A percentile compares a stretch with the other conserved stretches of the same genome.
Evolutionary conservation across 2,329 filamentous ascomycete species (phyloP).

Genomic region (Cyphellophora attinorum): DNA sequence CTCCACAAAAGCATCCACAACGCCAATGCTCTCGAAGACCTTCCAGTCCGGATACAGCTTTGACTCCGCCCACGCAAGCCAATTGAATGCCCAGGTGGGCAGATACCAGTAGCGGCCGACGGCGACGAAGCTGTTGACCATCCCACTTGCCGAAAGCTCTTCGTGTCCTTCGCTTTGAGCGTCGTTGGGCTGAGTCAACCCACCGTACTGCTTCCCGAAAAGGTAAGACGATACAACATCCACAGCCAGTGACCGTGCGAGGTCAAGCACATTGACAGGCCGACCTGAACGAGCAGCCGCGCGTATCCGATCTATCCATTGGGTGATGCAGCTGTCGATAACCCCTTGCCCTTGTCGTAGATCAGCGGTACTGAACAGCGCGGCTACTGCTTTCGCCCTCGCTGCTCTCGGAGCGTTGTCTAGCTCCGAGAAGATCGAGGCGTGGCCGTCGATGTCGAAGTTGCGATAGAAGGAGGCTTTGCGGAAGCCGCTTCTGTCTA

Average conservation of each 20-base stretch:
- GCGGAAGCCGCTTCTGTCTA: constrained; percentile 41
- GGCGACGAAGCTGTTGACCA: constrained; percentile 47
- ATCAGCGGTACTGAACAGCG: constrained; percentile 39
- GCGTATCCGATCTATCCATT: constrained; percentile 32
- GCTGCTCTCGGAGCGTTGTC: constrained; percentile 30
- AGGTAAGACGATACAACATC: constrained; percentile 47
- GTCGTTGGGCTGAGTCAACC: no score
- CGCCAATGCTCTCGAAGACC: constrained; percentile 10
- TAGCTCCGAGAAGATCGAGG: constrained; percentile 38
- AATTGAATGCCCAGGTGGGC: constrained; percentile 26
- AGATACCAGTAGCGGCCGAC: constrained; percentile 47
- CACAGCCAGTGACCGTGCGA: constrained; percentile 40
- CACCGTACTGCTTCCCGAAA: constrained; percentile 43
- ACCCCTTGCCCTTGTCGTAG: constrained; percentile 30
- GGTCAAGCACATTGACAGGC: constrained; percentile 39
- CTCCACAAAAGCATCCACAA: constrained; percentile 16
- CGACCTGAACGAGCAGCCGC: constrained; percentile 22
- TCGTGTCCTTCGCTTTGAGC: constrained; percentile 28
- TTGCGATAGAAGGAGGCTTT: constrained; percentile 45
- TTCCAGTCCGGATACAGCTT: constrained; percentile 15
- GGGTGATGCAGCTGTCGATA: constrained; percentile 32
- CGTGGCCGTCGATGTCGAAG: constrained; percentile 47
- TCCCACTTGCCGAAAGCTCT: constrained; percentile 27
- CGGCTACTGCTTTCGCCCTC: constrained; percentile 41
- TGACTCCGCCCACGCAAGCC: constrained; percentile 13